Conservation (phyloP, 345 rosid genomes). For the Eucalyptus curtisii region DNA sequence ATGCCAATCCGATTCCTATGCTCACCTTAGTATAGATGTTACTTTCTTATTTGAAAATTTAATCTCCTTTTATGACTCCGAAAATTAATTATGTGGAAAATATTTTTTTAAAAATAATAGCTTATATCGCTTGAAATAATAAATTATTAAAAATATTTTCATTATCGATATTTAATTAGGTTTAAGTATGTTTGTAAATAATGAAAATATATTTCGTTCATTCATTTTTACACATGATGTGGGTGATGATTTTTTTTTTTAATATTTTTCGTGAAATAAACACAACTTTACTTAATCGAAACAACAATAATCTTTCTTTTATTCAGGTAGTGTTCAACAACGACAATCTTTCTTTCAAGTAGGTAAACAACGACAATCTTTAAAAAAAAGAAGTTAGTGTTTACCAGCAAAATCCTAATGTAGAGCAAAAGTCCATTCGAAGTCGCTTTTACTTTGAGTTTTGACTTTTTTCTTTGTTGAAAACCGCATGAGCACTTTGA, state of each 20-base stretch:
- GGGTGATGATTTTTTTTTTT: rapidly evolving
- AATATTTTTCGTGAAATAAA: rapidly evolving
- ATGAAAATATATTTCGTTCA: neutral
- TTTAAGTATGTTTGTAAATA: neutral
- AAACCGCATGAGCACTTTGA: neutral
- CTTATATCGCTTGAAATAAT: neutral
- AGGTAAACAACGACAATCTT: no score
- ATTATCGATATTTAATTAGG: rapidly evolving
- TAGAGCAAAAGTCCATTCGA: neutral
- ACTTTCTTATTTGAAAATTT: neutral
- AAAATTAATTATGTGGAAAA: neutral
- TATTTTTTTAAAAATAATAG: no score
- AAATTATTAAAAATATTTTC: neutral
- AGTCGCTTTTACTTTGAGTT: neutral
- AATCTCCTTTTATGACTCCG: neutral
- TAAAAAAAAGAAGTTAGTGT: neutral
- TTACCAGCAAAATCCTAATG: neutral
- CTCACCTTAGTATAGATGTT: neutral
- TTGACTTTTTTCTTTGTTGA: neutral
- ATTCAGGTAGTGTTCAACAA: neutral
- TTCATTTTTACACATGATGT: neutral
- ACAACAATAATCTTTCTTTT: no score
- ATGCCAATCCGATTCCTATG: no score
- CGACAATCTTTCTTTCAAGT: no score
- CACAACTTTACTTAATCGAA: rapidly evolving